Conservation (phyloP, 2,329 filamentous ascomycete species). For the Beauveria bassiana region DNA sequence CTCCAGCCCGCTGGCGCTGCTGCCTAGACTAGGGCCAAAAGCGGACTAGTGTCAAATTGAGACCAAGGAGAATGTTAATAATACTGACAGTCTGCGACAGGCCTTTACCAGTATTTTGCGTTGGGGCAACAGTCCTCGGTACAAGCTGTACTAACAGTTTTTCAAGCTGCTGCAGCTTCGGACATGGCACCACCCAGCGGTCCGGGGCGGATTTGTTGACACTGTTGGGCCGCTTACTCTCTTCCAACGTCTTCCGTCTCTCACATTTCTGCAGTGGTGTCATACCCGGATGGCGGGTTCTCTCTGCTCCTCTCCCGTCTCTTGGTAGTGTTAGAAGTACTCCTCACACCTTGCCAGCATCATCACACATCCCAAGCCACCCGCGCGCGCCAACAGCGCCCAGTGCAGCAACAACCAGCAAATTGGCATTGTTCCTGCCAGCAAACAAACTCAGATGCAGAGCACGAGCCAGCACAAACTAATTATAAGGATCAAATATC, state of each 20-base stretch:
- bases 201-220: slow-evolving; percentile 4
- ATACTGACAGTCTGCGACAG: slow-evolving; percentile 16
- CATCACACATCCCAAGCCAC: not conserved
- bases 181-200: slow-evolving; percentile 4
- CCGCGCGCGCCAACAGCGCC: not conserved
- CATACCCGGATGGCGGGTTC: no score
- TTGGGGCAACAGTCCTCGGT: not conserved
- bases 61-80: not conserved
- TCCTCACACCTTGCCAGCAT: no score
- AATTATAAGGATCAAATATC: no score
- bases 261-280: not conserved
- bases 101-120: slow-evolving; percentile 10
- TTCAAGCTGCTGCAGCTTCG: not conserved
- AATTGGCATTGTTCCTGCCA: not conserved
- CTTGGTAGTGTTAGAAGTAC: no score
- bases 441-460: not conserved
- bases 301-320: no score
- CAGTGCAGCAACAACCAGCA: not conserved
- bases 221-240: not conserved
- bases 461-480: not conserved
- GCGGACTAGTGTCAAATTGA: slow-evolving; percentile 12
- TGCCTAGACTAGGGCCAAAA: slow-evolving; percentile 23
- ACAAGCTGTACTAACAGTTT: slow-evolving; percentile 15
- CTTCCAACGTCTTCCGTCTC: not conserved
- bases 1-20: slow-evolving; percentile 25